Evolutionary conservation across 768 basidiomycete genomes (phyloP).

Genomic region (Ramaria sp.): DNA sequence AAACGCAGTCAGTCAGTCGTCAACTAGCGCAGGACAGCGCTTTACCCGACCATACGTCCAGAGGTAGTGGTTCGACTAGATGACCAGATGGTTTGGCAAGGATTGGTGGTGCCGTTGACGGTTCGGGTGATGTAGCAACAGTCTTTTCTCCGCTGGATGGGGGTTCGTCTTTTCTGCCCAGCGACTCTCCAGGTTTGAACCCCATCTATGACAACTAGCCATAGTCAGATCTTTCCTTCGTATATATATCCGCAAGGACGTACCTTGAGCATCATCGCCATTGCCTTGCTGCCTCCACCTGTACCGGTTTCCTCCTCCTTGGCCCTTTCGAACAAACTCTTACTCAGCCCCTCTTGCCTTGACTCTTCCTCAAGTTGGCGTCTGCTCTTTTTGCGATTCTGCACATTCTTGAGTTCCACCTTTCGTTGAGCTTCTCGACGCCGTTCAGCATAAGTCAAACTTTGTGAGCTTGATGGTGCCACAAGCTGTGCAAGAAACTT

Average conservation of each 20-base stretch:
- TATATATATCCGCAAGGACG: not conserved
- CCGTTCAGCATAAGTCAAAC: constrained; percentile 59
- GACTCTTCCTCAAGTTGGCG: constrained; percentile 65
- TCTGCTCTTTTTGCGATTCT: constrained; percentile 51
- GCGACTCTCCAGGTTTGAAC: constrained; percentile 72
- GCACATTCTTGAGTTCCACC: constrained; percentile 53
- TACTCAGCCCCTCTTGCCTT: constrained; percentile 66
- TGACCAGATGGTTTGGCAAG: constrained; percentile 23
- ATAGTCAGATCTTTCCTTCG: not conserved
- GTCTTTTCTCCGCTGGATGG: constrained; percentile 1
- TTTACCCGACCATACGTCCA: constrained; percentile 74
- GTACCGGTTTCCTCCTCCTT: constrained; percentile 46
- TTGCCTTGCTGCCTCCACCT: constrained; percentile 56
- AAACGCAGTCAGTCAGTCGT: not conserved
- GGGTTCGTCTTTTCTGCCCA: constrained; percentile 31
- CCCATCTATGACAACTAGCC: constrained; percentile 46
- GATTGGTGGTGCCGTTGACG: not conserved
- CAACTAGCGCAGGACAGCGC: not conserved
- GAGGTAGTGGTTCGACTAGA: constrained; percentile 55
- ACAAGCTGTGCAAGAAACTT: constrained; percentile 51
- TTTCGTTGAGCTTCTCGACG: constrained; percentile 55
- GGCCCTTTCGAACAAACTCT: constrained; percentile 71
- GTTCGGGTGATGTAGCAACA: constrained; percentile 1
- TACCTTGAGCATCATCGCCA: constrained; percentile 77
- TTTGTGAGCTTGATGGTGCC: constrained; percentile 20